Evolutionary conservation across 2,329 filamentous ascomycete species (phyloP).

Genomic region (Fusarium robinianum): DNA sequence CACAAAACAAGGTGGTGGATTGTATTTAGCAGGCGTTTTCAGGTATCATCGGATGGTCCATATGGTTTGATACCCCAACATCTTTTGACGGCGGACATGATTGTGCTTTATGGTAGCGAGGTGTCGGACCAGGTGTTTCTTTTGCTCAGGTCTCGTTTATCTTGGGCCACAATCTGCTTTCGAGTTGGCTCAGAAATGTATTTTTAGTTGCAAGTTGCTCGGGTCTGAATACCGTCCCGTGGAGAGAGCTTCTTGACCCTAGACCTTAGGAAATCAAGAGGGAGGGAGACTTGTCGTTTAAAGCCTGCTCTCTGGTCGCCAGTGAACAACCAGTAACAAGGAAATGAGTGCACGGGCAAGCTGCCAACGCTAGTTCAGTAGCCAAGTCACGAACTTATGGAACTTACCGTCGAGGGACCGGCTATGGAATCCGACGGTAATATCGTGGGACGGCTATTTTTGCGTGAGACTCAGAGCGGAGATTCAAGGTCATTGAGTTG

Average conservation of each 20-base stretch:
- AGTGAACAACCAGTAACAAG: too few species aligned
- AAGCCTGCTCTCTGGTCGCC: too few species aligned
- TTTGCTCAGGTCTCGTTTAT: conserved; percentile 24
- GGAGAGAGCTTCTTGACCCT: conserved; percentile 14
- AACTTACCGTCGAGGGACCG: too few species aligned
- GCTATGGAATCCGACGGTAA: too few species aligned
- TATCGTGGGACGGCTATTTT: too few species aligned
- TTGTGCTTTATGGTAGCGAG: conserved; percentile 36
- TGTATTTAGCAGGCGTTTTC: conserved; percentile 40
- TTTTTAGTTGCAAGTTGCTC: conserved; percentile 21
- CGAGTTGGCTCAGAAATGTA: conserved; percentile 23
- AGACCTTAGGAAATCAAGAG: conserved; percentile 20
- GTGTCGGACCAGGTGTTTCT: conserved; percentile 35
- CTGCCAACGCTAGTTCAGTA: too few species aligned
- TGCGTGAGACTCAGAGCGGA: too few species aligned
- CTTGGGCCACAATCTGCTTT: conserved; percentile 19
- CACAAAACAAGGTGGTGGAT: conserved; percentile 32
- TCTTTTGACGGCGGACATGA: conserved; percentile 36
- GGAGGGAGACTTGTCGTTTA: conserved; percentile 5
- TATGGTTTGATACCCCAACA: conserved; percentile 43
- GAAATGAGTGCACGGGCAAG: too few species aligned
- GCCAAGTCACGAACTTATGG: too few species aligned
- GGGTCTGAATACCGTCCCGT: conserved; percentile 28
- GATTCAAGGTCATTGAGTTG: too few species aligned
- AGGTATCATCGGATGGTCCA: conserved; percentile 35